Conservation (phyloP, 352 stramenopile species). For the Bremia lactucae region DNA sequence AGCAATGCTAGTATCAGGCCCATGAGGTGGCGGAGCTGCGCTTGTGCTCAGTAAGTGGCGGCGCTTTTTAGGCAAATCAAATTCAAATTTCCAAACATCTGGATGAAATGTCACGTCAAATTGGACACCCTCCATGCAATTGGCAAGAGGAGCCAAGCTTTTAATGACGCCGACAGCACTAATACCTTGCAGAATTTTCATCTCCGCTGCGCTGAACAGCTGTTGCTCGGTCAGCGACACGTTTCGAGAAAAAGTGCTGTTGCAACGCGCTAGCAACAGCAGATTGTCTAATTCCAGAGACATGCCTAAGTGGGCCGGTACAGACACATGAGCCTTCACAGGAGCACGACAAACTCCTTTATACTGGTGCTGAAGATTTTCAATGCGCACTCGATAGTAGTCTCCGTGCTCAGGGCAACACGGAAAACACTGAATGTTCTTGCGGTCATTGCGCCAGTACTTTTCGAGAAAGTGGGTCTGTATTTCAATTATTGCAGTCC, state of each 20-base stretch:
- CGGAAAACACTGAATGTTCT: slow-evolving; percentile 89
- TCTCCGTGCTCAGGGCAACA: slow-evolving; percentile 84
- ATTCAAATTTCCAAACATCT: slow-evolving; percentile 87
- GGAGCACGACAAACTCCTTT: slow-evolving; percentile 78
- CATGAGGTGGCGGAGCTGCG: slow-evolving; percentile 10
- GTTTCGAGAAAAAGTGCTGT: slow-evolving; percentile 75
- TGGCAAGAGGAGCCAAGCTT: slow-evolving; percentile 30
- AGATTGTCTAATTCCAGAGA: slow-evolving; percentile 28
- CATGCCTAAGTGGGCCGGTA: slow-evolving; percentile 24
- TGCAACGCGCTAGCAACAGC: slow-evolving; percentile 65
- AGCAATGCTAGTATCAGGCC: slow-evolving; percentile 6
- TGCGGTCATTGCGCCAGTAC: slow-evolving; percentile 88
- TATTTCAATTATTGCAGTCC: slow-evolving; percentile 56
- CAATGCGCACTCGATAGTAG: slow-evolving; percentile 83
- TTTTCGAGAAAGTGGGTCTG: slow-evolving; percentile 80
- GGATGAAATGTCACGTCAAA: slow-evolving; percentile 82
- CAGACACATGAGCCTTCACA: slow-evolving; percentile 59
- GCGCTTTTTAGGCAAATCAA: slow-evolving; percentile 81
- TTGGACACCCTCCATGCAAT: slow-evolving; percentile 28
- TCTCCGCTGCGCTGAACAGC: slow-evolving; percentile 39
- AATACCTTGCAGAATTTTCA: slow-evolving; percentile 57
- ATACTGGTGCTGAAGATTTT: slow-evolving; percentile 71
- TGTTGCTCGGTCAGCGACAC: slow-evolving; percentile 37
- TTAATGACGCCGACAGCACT: slow-evolving; percentile 61
- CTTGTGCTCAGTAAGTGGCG: slow-evolving; percentile 43